phyloP scores from a whole-genome alignment of 352 stramenopile genomes.

The Phytophthora fragariaefolia region DNA sequence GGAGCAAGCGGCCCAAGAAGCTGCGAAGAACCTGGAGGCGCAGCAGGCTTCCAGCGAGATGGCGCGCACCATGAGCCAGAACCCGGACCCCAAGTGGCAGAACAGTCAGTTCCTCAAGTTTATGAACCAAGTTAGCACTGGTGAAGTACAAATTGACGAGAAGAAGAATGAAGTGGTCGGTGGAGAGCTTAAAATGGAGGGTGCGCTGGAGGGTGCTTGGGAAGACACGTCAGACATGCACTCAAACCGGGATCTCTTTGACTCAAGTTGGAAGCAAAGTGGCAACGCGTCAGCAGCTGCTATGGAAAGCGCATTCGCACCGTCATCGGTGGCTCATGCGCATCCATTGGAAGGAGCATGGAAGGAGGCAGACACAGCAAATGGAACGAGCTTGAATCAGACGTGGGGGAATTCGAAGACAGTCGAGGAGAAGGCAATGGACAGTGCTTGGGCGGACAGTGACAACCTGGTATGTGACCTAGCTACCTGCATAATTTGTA shows the following conservation, averaged over 20 bases:
- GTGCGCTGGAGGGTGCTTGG: conserved; percentile 73
- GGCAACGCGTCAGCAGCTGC: conserved; percentile 29
- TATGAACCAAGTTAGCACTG: conserved; percentile 80
- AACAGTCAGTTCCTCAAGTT: conserved; percentile 90
- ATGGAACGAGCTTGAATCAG: conserved; percentile 44
- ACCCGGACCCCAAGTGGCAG: conserved; percentile 81
- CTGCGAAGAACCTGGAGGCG: conserved; percentile 44
- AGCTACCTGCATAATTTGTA: neutral
- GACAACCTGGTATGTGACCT: conserved; percentile 57
- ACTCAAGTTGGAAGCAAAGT: conserved; percentile 59
- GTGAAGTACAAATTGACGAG: conserved; percentile 81
- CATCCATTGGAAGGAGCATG: conserved; percentile 56
- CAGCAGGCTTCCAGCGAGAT: conserved; percentile 70
- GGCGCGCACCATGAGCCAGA: conserved; percentile 80
- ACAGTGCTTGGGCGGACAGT: conserved; percentile 61
- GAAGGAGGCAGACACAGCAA: conserved; percentile 36
- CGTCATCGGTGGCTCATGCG: conserved; percentile 30
- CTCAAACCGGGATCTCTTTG: conserved; percentile 68
- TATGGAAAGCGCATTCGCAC: conserved; percentile 68
- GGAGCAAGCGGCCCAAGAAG: conserved; percentile 37
- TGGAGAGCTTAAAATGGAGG: conserved; percentile 48
- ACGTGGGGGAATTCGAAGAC: conserved; percentile 59
- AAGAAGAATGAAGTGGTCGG: conserved; percentile 74
- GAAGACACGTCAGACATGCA: conserved; percentile 51
- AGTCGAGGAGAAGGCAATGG: conserved; percentile 61